Conservation (phyloP, 1,284 basidiomycete species). For the Meripilus lineatus region DNA sequence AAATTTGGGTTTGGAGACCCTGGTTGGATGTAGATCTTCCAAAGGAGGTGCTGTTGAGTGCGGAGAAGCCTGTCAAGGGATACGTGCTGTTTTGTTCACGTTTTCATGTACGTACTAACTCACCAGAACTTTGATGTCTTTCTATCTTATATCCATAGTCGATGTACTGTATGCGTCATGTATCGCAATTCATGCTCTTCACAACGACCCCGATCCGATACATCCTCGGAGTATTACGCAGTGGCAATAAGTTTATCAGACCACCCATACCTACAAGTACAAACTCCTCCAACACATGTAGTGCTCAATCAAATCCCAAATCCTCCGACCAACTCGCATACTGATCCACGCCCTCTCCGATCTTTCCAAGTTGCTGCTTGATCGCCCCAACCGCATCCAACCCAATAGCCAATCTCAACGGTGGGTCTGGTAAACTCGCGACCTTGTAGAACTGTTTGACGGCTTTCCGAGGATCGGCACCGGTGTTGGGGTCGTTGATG, state of each 20-base stretch:
- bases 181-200: too few species aligned
- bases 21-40: background rate
- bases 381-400: background rate
- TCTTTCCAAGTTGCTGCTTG: background rate
- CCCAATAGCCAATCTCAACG: background rate
- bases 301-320: background rate
- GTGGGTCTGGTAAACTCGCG: background rate
- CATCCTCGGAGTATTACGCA: too few species aligned
- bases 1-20: slow-evolving; percentile 1
- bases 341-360: background rate
- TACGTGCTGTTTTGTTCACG: background rate
- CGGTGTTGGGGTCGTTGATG: background rate
- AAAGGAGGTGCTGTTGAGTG: background rate
- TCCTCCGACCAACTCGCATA: background rate
- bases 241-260: too few species aligned
- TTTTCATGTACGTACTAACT: background rate
- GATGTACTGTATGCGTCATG: too few species aligned
- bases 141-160: too few species aligned
- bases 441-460: background rate
- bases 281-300: too few species aligned
- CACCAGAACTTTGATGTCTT: too few species aligned
- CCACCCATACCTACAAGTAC: too few species aligned
- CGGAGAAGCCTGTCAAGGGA: background rate
- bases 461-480: slow-evolving; percentile 1
- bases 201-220: too few species aligned